Percentiles rank a stretch among this genome's conserved stretches.
These are phyloP conservation scores for Lactarius pseudohatsudake DNA, from an alignment of 768 basidiomycete species.

Conservation along the genomic window DNA sequence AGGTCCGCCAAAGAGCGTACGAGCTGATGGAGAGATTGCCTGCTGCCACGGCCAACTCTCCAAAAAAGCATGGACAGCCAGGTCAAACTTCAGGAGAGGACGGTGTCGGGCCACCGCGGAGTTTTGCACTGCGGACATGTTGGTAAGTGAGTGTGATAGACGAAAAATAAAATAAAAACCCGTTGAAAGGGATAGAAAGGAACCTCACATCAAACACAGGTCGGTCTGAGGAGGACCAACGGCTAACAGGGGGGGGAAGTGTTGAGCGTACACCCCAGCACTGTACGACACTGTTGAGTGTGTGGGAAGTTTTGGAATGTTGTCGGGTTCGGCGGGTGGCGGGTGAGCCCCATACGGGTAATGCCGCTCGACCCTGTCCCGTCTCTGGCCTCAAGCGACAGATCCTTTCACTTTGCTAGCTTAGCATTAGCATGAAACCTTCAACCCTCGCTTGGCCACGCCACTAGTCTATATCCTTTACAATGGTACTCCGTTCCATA, in stretches of 20 bases:
- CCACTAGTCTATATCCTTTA: constrained; percentile 17
- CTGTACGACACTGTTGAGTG: neutral
- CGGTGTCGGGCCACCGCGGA: constrained; percentile 39
- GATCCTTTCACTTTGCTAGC: constrained; percentile 12
- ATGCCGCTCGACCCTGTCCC: neutral
- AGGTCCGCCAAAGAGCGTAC: constrained; percentile 30
- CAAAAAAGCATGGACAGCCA: constrained; percentile 77
- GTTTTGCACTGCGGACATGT: constrained; percentile 28
- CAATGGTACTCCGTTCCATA: constrained; percentile 6
- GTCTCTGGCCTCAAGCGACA: constrained; percentile 11
- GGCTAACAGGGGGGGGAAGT: neutral
- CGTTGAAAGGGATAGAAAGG: constrained; percentile 9
- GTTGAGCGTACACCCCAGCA: neutral
- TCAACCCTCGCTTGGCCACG: constrained; percentile 17
- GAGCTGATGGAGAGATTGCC: constrained; percentile 45
- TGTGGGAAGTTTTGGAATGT: neutral
- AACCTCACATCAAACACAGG: constrained; percentile 25
- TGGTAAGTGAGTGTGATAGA: constrained; percentile 11
- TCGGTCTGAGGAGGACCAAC: neutral
- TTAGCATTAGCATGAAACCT: constrained; percentile 18
- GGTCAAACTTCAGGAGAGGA: constrained; percentile 38
- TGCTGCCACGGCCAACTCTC: constrained; percentile 55
- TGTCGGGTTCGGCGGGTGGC: constrained; percentile 2
- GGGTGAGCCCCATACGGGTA: neutral
- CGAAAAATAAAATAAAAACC: constrained; percentile 14